Conservation (phyloP, 2,329 filamentous ascomycete genomes). For the Aspergillus thermomutatus region DNA sequence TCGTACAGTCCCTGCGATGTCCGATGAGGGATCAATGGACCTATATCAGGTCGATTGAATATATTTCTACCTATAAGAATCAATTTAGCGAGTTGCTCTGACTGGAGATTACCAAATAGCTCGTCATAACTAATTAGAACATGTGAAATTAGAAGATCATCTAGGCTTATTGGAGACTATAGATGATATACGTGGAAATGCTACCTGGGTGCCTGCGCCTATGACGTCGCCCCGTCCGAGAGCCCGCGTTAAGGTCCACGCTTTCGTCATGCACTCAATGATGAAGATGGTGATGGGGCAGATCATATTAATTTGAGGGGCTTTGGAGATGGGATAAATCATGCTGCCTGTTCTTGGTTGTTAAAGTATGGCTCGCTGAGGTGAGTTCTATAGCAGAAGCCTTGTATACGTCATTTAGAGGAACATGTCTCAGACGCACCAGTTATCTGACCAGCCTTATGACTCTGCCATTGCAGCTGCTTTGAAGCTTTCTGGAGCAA, state of each 20-base stretch:
- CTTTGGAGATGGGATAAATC: neutral
- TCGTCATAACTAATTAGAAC: no score
- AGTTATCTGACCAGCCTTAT: neutral
- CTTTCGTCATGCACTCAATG: neutral
- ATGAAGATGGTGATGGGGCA: neutral
- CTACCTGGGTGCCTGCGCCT: neutral
- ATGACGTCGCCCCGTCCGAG: neutral
- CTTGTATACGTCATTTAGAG: constrained; percentile 17
- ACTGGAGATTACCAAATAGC: neutral
- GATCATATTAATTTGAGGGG: neutral
- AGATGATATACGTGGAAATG: neutral
- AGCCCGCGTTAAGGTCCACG: neutral
- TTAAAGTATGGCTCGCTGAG: neutral
- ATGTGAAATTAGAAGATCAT: neutral
- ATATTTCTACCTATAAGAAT: neutral
- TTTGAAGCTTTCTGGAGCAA: constrained; percentile 4
- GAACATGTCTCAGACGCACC: neutral
- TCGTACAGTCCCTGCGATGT: neutral
- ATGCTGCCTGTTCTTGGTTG: neutral
- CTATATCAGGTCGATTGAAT: neutral
- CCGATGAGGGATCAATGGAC: neutral
- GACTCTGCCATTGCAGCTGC: neutral
- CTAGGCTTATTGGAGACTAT: neutral
- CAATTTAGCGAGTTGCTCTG: neutral
- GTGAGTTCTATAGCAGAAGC: neutral